Conservation (phyloP, 2,329 filamentous ascomycete genomes). For the Parastagonospora avenae region DNA sequence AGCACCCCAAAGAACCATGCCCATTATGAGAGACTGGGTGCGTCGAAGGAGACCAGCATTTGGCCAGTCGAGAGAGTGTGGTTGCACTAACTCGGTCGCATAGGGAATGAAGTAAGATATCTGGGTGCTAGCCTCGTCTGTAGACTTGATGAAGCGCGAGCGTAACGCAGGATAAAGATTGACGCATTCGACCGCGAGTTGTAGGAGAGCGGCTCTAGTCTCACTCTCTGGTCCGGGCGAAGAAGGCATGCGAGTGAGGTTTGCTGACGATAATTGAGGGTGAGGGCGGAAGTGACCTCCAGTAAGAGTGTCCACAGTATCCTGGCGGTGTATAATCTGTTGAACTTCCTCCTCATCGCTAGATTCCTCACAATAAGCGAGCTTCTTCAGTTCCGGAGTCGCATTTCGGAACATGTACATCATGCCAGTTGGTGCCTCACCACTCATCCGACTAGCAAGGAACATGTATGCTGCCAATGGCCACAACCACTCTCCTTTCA, state of each 20-base stretch:
- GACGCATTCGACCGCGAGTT: slow-evolving; percentile 1
- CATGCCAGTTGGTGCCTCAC: slow-evolving; percentile 2
- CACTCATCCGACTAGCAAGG: slow-evolving; percentile 13
- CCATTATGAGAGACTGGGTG: slow-evolving; percentile 14
- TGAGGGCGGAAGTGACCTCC: neutral
- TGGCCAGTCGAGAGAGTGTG: slow-evolving; percentile 22
- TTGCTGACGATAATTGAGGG: neutral
- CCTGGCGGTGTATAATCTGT: too few relatives aligned
- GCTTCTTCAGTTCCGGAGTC: slow-evolving; percentile 2
- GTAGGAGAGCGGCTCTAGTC: neutral
- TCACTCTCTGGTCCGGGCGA: neutral
- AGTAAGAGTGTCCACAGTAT: too few relatives aligned
- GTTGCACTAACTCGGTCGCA: slow-evolving; percentile 9
- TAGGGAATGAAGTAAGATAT: neutral
- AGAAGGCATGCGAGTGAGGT: neutral
- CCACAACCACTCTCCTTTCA: slow-evolving; percentile 6
- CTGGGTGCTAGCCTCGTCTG: neutral
- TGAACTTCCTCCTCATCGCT: neutral
- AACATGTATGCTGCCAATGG: slow-evolving; percentile 24
- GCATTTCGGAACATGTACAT: slow-evolving; percentile 3
- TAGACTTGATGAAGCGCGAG: neutral
- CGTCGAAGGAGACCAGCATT: slow-evolving; percentile 21
- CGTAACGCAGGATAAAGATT: neutral
- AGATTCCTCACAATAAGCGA: neutral
- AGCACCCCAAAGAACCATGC: slow-evolving; percentile 22